A percentile compares a stretch with the other conserved stretches of the same genome.
Conservation (phyloP, 1,139 yeast genomes). For the Geotrichum australiense region DNA sequence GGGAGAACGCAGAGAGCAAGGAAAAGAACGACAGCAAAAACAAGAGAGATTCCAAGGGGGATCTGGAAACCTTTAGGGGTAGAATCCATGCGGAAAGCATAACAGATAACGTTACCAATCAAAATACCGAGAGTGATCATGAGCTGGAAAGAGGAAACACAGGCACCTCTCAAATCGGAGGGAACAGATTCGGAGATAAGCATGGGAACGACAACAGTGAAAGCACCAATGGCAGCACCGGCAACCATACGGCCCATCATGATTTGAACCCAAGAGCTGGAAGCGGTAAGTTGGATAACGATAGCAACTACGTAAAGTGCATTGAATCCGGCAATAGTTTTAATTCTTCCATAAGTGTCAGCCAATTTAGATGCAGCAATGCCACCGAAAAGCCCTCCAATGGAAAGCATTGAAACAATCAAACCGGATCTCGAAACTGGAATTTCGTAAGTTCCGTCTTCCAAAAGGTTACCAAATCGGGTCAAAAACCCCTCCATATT, state of each 20-base stretch:
- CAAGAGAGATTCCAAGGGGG: slow-evolving; percentile 46
- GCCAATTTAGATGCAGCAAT: slow-evolving; percentile 42
- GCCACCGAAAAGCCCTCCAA: slow-evolving; percentile 51
- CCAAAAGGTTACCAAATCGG: slow-evolving; percentile 41
- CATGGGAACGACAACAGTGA: slow-evolving; percentile 59
- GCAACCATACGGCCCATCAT: slow-evolving; percentile 44
- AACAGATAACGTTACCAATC: slow-evolving; percentile 59
- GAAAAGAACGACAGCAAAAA: slow-evolving; percentile 39
- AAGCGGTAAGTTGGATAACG: slow-evolving; percentile 45
- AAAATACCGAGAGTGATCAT: slow-evolving; percentile 64
- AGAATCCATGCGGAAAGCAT: slow-evolving; percentile 47
- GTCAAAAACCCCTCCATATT: slow-evolving; percentile 57
- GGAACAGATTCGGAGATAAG: slow-evolving; percentile 71
- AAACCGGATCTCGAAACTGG: slow-evolving; percentile 43
- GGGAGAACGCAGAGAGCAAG: slow-evolving; percentile 63
- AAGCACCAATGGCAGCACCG: slow-evolving; percentile 62
- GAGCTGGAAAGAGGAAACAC: slow-evolving; percentile 61
- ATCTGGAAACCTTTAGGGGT: slow-evolving; percentile 54
- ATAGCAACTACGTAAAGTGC: slow-evolving; percentile 45
- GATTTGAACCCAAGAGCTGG: slow-evolving; percentile 36
- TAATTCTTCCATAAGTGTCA: slow-evolving; percentile 48
- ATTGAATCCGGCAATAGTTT: slow-evolving; percentile 43
- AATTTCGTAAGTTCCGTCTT: slow-evolving; percentile 27
- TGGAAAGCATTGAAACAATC: slow-evolving; percentile 47
- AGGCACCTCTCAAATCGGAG: slow-evolving; percentile 59